Base-by-base conservation (phyloP, 345 rosid species). In the Brassica rapa region DNA sequence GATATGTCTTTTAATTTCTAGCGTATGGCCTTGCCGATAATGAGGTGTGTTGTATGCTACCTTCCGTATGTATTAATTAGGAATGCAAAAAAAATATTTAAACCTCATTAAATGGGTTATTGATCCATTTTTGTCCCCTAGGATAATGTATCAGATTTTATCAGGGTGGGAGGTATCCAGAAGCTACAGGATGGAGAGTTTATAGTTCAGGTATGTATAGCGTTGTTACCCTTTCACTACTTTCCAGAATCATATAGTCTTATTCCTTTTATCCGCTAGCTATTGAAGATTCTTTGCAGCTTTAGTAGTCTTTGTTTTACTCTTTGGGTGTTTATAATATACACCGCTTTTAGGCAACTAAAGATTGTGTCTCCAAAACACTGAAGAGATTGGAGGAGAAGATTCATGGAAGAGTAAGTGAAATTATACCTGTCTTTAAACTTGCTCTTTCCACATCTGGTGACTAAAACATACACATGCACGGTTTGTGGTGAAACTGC, bases 131-230 rank as follows among this genome's bases (percentile, higher is more conserved):
- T 82, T 80, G 76, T 82, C 73, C 75, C 71, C 49, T 84, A 96
- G 99, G 99, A 96, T 85, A 96, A 96, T 71, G 92, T 93, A 33
- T 85, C 97, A 0, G 94, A 93, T 85, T 96, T 96, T 86, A 96
- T 96, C 80, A 88, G 88, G 88, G 97, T 88, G 77, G 99, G 98
- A 75, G 99, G 99, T 78, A 90, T 90, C 68, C 99, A 93, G 79
- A 92, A 85, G 89, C 87, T 96, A 84, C 98, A 87, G 68, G 96
- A 96, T 84, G 99, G 98, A 76, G 99, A 93, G 76, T 94, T 94
- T 78, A 92, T 89, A 76, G 93, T 92, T 80, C 98, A 94, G 75
- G 98, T 92, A 89, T 78, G 88, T 77, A 78, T 51, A 21, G 53
- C 55, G 29, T 46, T 75, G 27, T 23, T 73, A 55, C 32, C 35